Conservation (phyloP, 192 early-diverging fungal genomes). For the Lobosporangium transversale region DNA sequence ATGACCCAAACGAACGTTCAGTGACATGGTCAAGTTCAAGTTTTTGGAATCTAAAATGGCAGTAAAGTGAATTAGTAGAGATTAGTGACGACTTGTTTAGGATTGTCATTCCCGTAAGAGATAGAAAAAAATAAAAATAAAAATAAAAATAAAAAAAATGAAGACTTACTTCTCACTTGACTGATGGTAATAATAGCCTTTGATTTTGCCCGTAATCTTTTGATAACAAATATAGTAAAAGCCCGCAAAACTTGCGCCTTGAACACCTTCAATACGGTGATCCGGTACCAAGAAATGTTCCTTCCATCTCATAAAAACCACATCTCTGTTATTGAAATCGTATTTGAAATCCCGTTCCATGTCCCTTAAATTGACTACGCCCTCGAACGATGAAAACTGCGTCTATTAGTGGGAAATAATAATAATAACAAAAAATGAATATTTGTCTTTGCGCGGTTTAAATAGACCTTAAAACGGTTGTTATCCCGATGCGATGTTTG, state of each 20-base stretch:
- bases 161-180: conserved; percentile 59
- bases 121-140: background rate
- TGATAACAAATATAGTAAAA: conserved; percentile 88
- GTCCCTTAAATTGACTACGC: conserved; percentile 49
- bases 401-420: no score
- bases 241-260: conserved; percentile 87
- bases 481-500: no score
- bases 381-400: conserved; percentile 51
- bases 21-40: conserved; percentile 52
- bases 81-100: background rate
- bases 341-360: conserved; percentile 49
- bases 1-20: conserved; percentile 54
- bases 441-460: no score
- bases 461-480: no score
- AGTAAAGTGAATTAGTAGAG: background rate
- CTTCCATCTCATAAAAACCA: conserved; percentile 93
- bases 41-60: conserved; percentile 55
- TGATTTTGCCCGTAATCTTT: conserved; percentile 65
- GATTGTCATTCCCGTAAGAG: background rate
- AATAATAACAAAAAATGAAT: background rate
- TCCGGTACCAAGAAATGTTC: conserved; percentile 90
- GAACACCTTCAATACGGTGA: conserved; percentile 75
- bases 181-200: conserved; percentile 72
- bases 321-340: conserved; percentile 60
- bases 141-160: background rate